Evolutionary conservation across 192 early-diverging fungal genomes (phyloP).

Genomic region (Coemansia sp.): DNA sequence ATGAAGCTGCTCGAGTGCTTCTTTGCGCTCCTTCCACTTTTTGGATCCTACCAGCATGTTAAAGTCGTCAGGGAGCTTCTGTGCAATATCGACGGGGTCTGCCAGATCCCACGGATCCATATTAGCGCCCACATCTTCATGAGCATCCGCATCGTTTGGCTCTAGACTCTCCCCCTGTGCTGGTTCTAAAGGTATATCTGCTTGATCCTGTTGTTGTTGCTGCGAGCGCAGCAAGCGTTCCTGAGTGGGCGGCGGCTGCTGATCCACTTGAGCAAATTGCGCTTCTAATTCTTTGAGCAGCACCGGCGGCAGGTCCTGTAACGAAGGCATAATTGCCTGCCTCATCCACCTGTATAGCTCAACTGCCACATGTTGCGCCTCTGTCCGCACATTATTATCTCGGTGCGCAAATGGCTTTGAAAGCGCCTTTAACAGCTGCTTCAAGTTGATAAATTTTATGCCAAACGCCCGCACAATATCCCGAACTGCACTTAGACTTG

Average conservation of each 20-base stretch:
- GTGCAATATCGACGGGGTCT: slow-evolving; percentile 88
- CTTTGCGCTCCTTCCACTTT: slow-evolving; percentile 98
- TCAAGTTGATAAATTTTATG: slow-evolving; percentile 72
- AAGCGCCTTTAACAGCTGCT: slow-evolving; percentile 80
- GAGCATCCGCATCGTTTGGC: slow-evolving; percentile 23
- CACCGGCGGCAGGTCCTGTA: slow-evolving; percentile 90
- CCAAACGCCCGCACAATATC: slow-evolving; percentile 77
- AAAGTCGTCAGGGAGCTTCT: slow-evolving; percentile 81
- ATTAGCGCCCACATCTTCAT: slow-evolving; percentile 41
- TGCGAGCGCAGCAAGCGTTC: slow-evolving; percentile 78
- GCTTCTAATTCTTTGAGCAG: slow-evolving; percentile 90
- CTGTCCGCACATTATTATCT: slow-evolving; percentile 87
- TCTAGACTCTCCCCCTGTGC: slow-evolving; percentile 16
- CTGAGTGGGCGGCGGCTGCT: slow-evolving; percentile 59
- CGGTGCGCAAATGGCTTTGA: slow-evolving; percentile 90
- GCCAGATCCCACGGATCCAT: slow-evolving; percentile 79
- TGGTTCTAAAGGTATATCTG: slow-evolving; percentile 30
- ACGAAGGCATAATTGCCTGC: slow-evolving; percentile 69
- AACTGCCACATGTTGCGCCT: slow-evolving; percentile 72
- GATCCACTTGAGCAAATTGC: slow-evolving; percentile 70
- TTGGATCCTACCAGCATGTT: slow-evolving; percentile 61
- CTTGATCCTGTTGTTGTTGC: slow-evolving; percentile 59
- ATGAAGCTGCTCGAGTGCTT: slow-evolving; percentile 76
- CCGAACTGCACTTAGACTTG: slow-evolving; percentile 60
- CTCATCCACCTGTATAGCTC: slow-evolving; percentile 95